Percentiles rank a stretch among this genome's conserved stretches.
Evolutionary conservation across 2,329 filamentous ascomycete species (phyloP).

Genomic region (Pestalotiopsis sp.): DNA sequence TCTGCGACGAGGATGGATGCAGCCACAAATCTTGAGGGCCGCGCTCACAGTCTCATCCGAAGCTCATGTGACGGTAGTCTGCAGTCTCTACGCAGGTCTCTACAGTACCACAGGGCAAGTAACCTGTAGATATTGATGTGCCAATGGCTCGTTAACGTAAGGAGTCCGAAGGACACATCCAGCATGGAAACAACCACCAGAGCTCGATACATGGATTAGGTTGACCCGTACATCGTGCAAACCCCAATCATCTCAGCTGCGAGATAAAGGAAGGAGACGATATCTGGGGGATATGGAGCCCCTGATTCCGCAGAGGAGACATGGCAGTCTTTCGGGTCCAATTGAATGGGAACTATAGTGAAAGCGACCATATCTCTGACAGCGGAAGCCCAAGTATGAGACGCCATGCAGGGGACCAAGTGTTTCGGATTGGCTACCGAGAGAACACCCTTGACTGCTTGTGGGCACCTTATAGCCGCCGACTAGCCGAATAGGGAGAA

Average conservation of each 20-base stretch:
- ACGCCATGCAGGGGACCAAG: constrained; percentile 11
- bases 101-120: no score
- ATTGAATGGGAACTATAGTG: neutral
- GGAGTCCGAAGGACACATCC: neutral
- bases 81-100: neutral
- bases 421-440: constrained; percentile 13
- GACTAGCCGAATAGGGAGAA: neutral
- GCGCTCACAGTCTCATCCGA: neutral
- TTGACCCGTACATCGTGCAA: neutral
- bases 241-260: neutral
- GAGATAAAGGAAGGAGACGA: neutral
- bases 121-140: no score
- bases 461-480: constrained; percentile 1
- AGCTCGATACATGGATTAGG: neutral
- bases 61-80: neutral
- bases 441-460: neutral
- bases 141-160: neutral
- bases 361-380: constrained; percentile 12
- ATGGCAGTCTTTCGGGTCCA: neutral
- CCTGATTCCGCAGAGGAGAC: neutral
- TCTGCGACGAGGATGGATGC: constrained; percentile 7
- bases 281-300: neutral
- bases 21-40: neutral
- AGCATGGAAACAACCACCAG: neutral
- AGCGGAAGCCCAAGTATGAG: constrained; percentile 9